phyloP scores from a whole-genome alignment of 306 rosid genomes.

The Cicer bijugum region DNA sequence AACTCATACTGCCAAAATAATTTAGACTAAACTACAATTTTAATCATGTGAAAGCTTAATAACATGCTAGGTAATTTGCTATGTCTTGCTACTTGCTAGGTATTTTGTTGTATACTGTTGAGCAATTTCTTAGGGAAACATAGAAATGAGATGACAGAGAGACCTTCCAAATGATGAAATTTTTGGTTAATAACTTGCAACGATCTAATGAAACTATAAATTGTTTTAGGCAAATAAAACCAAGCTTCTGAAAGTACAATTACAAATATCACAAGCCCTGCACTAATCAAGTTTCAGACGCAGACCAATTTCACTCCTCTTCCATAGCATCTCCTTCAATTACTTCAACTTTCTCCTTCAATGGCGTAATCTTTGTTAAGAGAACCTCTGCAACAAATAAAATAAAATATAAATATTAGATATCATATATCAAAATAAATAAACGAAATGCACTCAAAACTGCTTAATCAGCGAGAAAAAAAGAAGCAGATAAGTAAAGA shows the following conservation, averaged over 20 bases:
- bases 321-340: conserved; percentile 91
- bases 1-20: too few relatives aligned
- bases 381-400: conserved; percentile 76
- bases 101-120: too few relatives aligned
- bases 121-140: not conserved
- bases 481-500: not conserved
- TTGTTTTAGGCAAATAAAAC: not conserved
- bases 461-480: conserved; percentile 17
- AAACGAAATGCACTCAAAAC: not conserved
- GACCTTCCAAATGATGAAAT: conserved; percentile 18
- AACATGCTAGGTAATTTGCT: too few relatives aligned
- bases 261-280: conserved; percentile 20
- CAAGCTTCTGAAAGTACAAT: conserved; percentile 27
- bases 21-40: too few relatives aligned
- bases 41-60: too few relatives aligned
- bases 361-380: conserved; percentile 73
- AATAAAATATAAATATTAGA: conserved; percentile 25
- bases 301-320: conserved; percentile 50
- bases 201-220: conserved; percentile 19
- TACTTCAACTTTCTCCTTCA: conserved; percentile 68
- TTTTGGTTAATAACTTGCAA: conserved; percentile 5
- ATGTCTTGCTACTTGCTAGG: too few relatives aligned
- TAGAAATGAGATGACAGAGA: not conserved
- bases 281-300: conserved; percentile 37
- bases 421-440: not conserved